These are phyloP conservation scores for Termitomyces sp. DNA, from an alignment of 768 basidiomycete genomes.

Conservation along the genomic window DNA sequence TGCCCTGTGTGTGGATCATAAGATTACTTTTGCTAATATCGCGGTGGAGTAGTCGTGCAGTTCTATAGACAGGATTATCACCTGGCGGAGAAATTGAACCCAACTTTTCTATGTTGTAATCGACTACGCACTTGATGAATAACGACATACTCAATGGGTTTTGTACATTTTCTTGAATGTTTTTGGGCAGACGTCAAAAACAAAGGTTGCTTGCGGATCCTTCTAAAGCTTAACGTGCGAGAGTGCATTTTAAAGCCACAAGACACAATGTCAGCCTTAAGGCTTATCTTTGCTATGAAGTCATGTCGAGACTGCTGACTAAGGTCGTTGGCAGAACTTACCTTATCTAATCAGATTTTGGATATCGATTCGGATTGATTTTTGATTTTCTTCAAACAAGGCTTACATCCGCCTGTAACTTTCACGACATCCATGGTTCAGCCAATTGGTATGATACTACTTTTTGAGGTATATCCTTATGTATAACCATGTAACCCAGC, in stretches of 20 bases:
- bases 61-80: not conserved
- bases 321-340: no score
- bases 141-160: not conserved
- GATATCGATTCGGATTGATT: not conserved
- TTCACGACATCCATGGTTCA: slow-evolving; percentile 7
- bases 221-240: not conserved
- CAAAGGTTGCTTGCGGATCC: not conserved
- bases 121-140: not conserved
- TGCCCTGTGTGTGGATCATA: not conserved
- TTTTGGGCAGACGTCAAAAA: no score
- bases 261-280: no score
- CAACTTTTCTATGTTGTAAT: not conserved
- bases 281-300: not conserved
- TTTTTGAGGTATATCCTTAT: not conserved
- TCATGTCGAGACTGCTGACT: no score
- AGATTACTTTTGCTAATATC: slow-evolving; percentile 3
- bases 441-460: slow-evolving; percentile 10
- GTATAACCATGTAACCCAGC: slow-evolving; percentile 36
- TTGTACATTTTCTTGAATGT: no score
- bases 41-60: not conserved
- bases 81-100: not conserved
- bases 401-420: not conserved
- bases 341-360: slow-evolving; percentile 8
- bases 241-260: no score
- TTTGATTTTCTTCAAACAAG: not conserved